Evolutionary conservation across 2,329 filamentous ascomycete species (phyloP).

Genomic region (Aspergillus oerlinghausenensis): DNA sequence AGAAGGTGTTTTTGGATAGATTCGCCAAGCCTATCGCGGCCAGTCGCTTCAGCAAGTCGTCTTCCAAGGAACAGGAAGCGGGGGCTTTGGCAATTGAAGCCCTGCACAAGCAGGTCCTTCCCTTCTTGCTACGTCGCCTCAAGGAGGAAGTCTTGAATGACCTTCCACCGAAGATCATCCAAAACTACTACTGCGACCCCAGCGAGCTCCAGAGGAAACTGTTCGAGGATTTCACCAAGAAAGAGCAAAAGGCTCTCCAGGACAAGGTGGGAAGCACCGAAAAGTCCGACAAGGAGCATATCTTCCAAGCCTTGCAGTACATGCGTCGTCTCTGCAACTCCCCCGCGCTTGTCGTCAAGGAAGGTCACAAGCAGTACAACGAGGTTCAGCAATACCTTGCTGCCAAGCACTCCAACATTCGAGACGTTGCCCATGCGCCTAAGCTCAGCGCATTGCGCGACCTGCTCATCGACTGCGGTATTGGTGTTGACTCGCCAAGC

Average conservation of each 20-base stretch:
- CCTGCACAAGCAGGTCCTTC: constrained; percentile 95
- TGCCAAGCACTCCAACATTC: constrained; percentile 73
- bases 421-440: constrained; percentile 82
- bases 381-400: constrained; percentile 77
- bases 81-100: constrained; percentile 95
- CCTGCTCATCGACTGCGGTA: constrained; percentile 95
- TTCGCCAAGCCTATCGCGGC: constrained; percentile 94
- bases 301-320: constrained; percentile 98
- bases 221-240: constrained; percentile 94
- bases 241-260: constrained; percentile 81
- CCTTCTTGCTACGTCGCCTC: constrained; percentile 89
- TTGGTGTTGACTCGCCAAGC: constrained; percentile 64
- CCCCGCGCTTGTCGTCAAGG: constrained; percentile 91
- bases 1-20: constrained; percentile 94
- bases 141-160: constrained; percentile 98
- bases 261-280: constrained; percentile 79
- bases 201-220: constrained; percentile 91
- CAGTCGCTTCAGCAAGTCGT: constrained; percentile 92
- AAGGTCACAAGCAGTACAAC: constrained; percentile 83
- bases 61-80: constrained; percentile 95
- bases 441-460: constrained; percentile 89
- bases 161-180: constrained; percentile 92
- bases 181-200: constrained; percentile 98
- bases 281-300: constrained; percentile 94
- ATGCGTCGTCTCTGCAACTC: constrained; percentile 99